Evolutionary conservation across 2,329 filamentous ascomycete genomes (phyloP).

Genomic region (Neofusicoccum laricinum): DNA sequence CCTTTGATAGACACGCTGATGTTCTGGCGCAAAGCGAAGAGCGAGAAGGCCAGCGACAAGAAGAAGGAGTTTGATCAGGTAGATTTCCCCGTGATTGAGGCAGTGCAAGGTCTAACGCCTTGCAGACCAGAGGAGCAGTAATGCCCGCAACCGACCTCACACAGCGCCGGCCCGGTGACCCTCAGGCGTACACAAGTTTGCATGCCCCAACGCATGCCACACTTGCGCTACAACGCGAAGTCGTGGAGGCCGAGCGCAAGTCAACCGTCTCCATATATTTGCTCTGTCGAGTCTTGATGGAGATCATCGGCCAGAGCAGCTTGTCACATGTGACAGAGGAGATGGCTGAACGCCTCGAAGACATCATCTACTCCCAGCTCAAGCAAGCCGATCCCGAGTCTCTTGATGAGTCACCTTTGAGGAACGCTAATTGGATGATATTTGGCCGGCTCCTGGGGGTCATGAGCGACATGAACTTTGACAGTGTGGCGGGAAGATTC

Average conservation of each 20-base stretch:
- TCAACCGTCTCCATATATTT: conserved; percentile 96
- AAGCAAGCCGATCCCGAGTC: conserved; percentile 84
- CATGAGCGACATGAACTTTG: conserved; percentile 92
- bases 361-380: conserved; percentile 94
- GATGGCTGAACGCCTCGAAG: conserved; percentile 91
- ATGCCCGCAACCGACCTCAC: conserved; percentile 5
- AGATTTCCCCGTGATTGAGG: not conserved
- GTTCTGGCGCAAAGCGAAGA: conserved; percentile 96
- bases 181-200: conserved; percentile 24
- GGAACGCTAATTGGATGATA: conserved; percentile 92
- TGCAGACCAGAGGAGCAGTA: conserved; percentile 25
- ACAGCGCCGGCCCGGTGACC: conserved; percentile 24
- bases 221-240: conserved; percentile 63
- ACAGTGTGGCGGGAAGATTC: conserved; percentile 78
- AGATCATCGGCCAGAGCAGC: conserved; percentile 89
- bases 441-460: conserved; percentile 91
- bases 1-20: conserved; percentile 96
- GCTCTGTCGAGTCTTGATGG: conserved; percentile 86
- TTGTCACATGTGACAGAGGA: conserved; percentile 79
- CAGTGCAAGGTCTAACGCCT: conserved; percentile 18
- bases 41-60: conserved; percentile 65
- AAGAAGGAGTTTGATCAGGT: conserved; percentile 19
- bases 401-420: conserved; percentile 71
- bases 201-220: conserved; percentile 28
- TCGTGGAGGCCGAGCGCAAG: conserved; percentile 78